Percentiles rank a stretch among this genome's conserved stretches.
Conservation (phyloP, 257 asterid species). For the Solanum appendiculatum region DNA sequence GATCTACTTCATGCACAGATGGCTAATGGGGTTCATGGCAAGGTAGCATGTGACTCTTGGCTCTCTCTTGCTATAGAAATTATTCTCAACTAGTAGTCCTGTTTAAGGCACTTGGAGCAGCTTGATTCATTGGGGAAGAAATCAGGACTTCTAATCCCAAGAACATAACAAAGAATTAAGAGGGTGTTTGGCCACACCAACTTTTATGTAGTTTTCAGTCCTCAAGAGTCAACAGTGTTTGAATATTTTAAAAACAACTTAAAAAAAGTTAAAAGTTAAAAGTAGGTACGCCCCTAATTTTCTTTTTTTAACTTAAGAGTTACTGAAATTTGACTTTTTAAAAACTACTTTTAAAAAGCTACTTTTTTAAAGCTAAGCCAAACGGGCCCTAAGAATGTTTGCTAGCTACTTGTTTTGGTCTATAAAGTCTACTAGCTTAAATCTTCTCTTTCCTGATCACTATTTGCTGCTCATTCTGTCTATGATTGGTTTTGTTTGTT, state of each 20-base stretch:
- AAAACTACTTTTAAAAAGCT: no score
- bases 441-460: background rate
- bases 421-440: background rate
- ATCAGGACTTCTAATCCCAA: background rate
- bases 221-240: no score
- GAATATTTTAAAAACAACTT: no score
- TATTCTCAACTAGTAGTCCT: background rate
- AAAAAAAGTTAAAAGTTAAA: no score
- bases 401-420: background rate
- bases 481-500: background rate
- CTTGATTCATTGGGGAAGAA: background rate
- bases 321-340: no score
- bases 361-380: no score
- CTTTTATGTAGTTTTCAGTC: no score
- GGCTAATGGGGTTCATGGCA: constrained; percentile 45
- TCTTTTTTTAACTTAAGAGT: no score
- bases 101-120: background rate
- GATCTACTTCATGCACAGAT: constrained; percentile 79
- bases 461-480: background rate
- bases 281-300: no score
- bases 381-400: no score
- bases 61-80: background rate
- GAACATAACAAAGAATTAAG: background rate
- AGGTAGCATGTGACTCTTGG: constrained; percentile 24
- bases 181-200: no score